Conservation (phyloP, 2,329 filamentous ascomycete species). For the Botrytis fabae region DNA sequence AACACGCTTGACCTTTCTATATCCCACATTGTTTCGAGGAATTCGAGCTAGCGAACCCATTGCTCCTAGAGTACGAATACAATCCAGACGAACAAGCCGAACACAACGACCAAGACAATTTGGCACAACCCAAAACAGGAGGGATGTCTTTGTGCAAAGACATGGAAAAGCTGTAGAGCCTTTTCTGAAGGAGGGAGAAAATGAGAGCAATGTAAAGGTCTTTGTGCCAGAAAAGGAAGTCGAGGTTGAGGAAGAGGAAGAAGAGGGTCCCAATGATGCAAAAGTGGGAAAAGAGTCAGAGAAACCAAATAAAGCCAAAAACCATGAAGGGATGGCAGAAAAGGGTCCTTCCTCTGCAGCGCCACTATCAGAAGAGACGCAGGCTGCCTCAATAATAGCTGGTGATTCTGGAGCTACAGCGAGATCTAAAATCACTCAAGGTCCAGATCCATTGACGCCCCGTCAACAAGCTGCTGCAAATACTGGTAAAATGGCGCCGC, state of each 20-base stretch:
- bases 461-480: constrained; percentile 40
- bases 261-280: constrained; percentile 6
- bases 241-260: constrained; percentile 24
- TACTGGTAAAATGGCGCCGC: constrained; percentile 44
- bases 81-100: constrained; percentile 33
- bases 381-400: constrained; percentile 32
- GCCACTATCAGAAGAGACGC: constrained; percentile 36
- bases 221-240: constrained; percentile 25
- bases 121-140: constrained; percentile 43
- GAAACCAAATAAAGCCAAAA: constrained; percentile 1
- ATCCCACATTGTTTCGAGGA: constrained; percentile 64
- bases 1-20: constrained; percentile 65
- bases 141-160: constrained; percentile 52
- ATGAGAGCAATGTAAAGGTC: constrained; percentile 29
- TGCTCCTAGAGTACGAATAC: constrained; percentile 41
- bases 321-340: constrained; percentile 16
- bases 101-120: constrained; percentile 40
- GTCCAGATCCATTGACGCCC: constrained; percentile 22
- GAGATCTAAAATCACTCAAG: constrained; percentile 14
- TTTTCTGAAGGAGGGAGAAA: constrained; percentile 40
- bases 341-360: constrained; percentile 27
- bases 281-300: constrained; percentile 20
- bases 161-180: constrained; percentile 64
- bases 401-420: constrained; percentile 27
- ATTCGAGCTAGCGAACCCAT: constrained; percentile 49